Conservation (phyloP, 805 yeast species). For the Suhomyces vadensis region DNA sequence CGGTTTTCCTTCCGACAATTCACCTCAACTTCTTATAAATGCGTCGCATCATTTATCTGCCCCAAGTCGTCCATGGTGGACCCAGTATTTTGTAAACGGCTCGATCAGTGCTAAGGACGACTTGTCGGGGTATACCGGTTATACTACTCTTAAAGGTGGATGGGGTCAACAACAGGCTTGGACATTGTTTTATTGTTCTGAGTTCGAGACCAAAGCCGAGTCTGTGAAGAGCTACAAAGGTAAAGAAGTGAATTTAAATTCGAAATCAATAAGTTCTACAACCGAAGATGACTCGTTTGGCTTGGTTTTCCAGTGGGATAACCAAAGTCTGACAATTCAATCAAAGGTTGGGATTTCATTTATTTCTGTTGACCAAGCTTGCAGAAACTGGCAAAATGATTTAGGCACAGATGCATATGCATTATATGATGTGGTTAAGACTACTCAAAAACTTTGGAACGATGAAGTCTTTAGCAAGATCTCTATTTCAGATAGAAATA, state of each 20-base stretch:
- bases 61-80: conserved; percentile 31
- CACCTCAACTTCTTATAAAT: conserved; percentile 25
- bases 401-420: conserved; percentile 16
- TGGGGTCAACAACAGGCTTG: conserved; percentile 32
- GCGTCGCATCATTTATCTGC: conserved; percentile 30
- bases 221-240: conserved; percentile 16
- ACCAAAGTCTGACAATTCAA: conserved; percentile 6
- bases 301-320: conserved; percentile 23
- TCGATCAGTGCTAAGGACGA: conserved; percentile 17
- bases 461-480: conserved; percentile 27
- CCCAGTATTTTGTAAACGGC: conserved; percentile 31
- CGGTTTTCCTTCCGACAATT: conserved; percentile 14
- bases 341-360: conserved; percentile 31
- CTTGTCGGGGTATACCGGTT: conserved; percentile 23
- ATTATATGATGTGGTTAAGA: conserved; percentile 12
- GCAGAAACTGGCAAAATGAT: conserved; percentile 22
- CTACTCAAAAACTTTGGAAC: conserved; percentile 20
- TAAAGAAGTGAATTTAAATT: neutral
- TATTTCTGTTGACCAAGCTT: conserved; percentile 29
- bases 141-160: conserved; percentile 28
- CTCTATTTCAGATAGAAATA: conserved; percentile 13
- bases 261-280: conserved; percentile 6
- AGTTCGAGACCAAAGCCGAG: conserved; percentile 22
- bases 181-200: conserved; percentile 31
- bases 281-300: conserved; percentile 22